Percentiles rank a stretch among this genome's conserved stretches.
Evolutionary conservation across 179 eudicot species (phyloP).

Genomic region (Beta corolliflora): DNA sequence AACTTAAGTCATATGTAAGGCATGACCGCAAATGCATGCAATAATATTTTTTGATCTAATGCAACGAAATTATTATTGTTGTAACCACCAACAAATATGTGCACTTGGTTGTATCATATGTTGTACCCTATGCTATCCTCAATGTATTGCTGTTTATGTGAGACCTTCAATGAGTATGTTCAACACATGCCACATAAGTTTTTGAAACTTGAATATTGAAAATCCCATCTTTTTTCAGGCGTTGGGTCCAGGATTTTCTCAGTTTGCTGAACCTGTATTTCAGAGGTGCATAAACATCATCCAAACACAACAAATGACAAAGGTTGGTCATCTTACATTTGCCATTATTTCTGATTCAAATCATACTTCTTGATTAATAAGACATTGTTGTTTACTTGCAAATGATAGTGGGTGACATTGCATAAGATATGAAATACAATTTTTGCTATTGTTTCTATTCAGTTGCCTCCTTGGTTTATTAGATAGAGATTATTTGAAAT

Average conservation of each 20-base stretch:
- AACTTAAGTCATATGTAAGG: too few relatives aligned
- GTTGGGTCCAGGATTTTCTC: conserved; percentile 83
- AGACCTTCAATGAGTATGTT: background rate
- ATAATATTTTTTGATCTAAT: too few relatives aligned
- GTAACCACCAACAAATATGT: background rate
- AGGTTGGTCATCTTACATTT: conserved; percentile 44
- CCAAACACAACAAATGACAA: conserved; percentile 87
- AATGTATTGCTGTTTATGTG: background rate
- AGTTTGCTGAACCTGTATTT: conserved; percentile 91
- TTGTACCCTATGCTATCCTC: background rate
- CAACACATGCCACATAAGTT: background rate
- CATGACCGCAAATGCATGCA: too few relatives aligned
- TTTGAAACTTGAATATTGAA: conserved; percentile 17
- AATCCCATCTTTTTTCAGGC: conserved; percentile 63
- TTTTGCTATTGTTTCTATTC: background rate
- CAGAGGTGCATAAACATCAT: conserved; percentile 93
- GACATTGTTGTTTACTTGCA: background rate
- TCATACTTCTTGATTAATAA: background rate
- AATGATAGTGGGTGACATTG: too few relatives aligned
- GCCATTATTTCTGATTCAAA: background rate
- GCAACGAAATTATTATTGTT: background rate
- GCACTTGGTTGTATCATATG: background rate
- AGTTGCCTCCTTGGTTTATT: background rate
- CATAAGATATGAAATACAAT: too few relatives aligned
- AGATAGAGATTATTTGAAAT: background rate